Base-by-base conservation (phyloP, 2,329 filamentous ascomycete species). In the Albifimbria verrucaria region DNA sequence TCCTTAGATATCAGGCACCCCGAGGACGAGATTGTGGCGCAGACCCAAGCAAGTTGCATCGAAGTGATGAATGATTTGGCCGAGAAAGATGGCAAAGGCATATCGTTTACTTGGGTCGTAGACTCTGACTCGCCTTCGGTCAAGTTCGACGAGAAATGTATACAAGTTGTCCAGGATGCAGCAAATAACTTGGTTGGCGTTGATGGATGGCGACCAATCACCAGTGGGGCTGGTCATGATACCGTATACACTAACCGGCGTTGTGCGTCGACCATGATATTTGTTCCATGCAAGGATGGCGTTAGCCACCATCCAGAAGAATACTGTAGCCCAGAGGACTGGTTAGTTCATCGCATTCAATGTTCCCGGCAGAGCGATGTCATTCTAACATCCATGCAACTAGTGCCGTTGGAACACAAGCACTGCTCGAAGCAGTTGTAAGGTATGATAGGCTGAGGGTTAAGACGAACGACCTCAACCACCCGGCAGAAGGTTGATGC, bases 1-100 rank as follows among this genome's bases (percentile, higher is more conserved):
- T 84, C 77, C 17, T 76, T 89, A 3, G 86, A 89, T 60, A 80
- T 89, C 25, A 79, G 86, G 26, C 76, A 80, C 0, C 76, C 77
- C 0, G 72, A 79, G 39, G 78, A 86, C 56, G 70, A 73, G 10
- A 75, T 74, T 1, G 75, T 89, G 1, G 69, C 76, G 1, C 66
- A 70, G 5, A 75, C 87, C 26, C 81, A 85, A 54, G 64, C 72
- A 21, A 71, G 77, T n/a, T 71, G 53, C 55, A 17, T 55, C 49
- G 20, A 51, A 23, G 61, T 58, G 10, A n/a, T n/a, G n/a, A n/a
- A n/a, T n/a, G n/a, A n/a, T n/a, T n/a, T n/a, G n/a, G 5, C 18
- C 6, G 32, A 39, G 32, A 39, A 39, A 39, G 75, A 68, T 49
- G 76, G 75, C 21, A 77, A 77, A 54, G 77, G 79, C 0, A 85